These are phyloP conservation scores for Trametes villosa DNA, from an alignment of 768 basidiomycete species.

Conservation along the genomic window DNA sequence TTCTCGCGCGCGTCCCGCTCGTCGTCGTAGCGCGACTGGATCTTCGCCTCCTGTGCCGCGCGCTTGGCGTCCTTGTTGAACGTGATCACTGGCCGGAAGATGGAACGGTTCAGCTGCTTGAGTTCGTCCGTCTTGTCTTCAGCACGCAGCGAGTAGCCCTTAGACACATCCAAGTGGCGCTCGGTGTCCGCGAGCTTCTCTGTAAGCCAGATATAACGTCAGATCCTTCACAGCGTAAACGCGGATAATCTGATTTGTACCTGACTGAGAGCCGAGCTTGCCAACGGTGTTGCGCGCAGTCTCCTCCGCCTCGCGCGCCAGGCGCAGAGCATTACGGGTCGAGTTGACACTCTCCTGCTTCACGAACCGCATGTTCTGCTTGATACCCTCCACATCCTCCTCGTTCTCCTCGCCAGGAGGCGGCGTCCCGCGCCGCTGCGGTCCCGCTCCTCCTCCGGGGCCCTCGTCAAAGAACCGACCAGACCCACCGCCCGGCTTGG, in stretches of 20 bases:
- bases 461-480: constrained; percentile 72
- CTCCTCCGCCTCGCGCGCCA: constrained; percentile 97
- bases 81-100: constrained; percentile 89
- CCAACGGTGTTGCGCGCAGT: constrained; percentile 84
- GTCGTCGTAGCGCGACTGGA: constrained; percentile 84
- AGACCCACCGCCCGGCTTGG: constrained; percentile 57
- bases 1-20: constrained; percentile 85
- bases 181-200: constrained; percentile 93
- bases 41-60: constrained; percentile 80
- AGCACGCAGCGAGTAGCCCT: constrained; percentile 84
- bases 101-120: constrained; percentile 91
- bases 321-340: constrained; percentile 87
- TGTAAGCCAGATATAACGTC: constrained; percentile 34
- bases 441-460: constrained; percentile 36
- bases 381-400: constrained; percentile 93
- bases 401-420: constrained; percentile 74
- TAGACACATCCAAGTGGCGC: constrained; percentile 91
- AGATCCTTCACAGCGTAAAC: background rate
- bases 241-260: constrained; percentile 46
- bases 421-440: constrained; percentile 43
- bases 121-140: constrained; percentile 93
- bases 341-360: constrained; percentile 93
- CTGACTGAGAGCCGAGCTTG: constrained; percentile 91
- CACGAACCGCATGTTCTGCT: constrained; percentile 82
- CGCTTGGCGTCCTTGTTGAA: constrained; percentile 95